Evolutionary conservation across 441 rosid species (phyloP).

Genomic region (Biscutella laevigata): DNA sequence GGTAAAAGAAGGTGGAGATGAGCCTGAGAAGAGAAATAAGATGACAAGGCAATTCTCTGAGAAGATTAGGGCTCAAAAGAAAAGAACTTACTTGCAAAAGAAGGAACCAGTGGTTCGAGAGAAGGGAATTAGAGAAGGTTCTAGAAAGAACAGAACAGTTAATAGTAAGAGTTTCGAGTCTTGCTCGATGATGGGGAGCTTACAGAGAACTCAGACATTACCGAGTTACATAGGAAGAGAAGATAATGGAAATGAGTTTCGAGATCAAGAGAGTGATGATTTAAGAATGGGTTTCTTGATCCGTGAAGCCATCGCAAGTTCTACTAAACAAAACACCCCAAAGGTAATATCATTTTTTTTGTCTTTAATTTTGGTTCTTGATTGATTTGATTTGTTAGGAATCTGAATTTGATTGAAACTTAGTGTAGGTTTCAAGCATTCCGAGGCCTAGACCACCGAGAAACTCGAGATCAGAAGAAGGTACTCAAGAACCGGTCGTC

Average conservation of each 20-base stretch:
- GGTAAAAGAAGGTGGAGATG: conserved; percentile 23
- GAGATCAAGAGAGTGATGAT: conserved; percentile 35
- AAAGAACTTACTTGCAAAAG: conserved; percentile 22
- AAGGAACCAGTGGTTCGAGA: conserved; percentile 17
- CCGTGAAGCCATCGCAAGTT: conserved; percentile 47
- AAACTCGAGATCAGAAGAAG: conserved; percentile 29
- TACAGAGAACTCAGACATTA: conserved; percentile 56
- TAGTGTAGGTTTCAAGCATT: conserved; percentile 25
- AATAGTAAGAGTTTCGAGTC: background rate
- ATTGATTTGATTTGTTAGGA: background rate
- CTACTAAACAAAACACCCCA: conserved; percentile 34
- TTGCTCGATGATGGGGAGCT: conserved; percentile 15
- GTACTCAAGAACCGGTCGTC: conserved; percentile 12
- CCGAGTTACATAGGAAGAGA: conserved; percentile 39
- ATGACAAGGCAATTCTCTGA: conserved; percentile 36
- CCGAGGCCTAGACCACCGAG: conserved; percentile 43
- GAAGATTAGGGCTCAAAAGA: conserved; percentile 25
- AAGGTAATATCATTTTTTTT: conserved; percentile 9
- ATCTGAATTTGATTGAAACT: background rate
- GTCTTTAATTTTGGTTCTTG: background rate
- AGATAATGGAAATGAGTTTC: conserved; percentile 21
- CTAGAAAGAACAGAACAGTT: conserved; percentile 9
- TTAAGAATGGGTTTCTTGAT: conserved; percentile 56
- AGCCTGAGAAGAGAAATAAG: conserved; percentile 27
- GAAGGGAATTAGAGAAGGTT: conserved; percentile 9